Conservation (phyloP, 1,284 basidiomycete species). For the Ustilago nuda region DNA sequence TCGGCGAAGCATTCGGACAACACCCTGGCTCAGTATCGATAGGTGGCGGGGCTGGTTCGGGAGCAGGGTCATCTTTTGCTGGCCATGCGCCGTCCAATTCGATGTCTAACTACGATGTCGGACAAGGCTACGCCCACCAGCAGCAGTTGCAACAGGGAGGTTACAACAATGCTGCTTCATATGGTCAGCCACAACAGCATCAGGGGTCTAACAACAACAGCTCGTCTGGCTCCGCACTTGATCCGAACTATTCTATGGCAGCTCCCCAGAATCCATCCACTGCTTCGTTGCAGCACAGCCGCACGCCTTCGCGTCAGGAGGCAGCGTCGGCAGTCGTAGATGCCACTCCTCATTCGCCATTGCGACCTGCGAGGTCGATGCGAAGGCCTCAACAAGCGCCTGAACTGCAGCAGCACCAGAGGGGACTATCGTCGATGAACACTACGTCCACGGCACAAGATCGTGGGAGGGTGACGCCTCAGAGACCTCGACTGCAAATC, state of each 20-base stretch:
- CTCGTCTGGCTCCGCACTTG: slow-evolving; percentile 45
- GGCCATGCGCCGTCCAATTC: slow-evolving; percentile 54
- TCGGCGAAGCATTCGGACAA: slow-evolving; percentile 44
- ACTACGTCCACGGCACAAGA: slow-evolving; percentile 24
- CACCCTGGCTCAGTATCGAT: slow-evolving; percentile 37
- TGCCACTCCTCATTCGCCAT: slow-evolving; percentile 32
- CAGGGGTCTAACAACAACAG: slow-evolving; percentile 28
- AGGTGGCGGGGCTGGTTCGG: slow-evolving; percentile 16
- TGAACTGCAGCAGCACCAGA: slow-evolving; percentile 14
- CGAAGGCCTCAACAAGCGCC: slow-evolving; percentile 52
- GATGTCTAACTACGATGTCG: slow-evolving; percentile 47
- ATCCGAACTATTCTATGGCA: slow-evolving; percentile 19
- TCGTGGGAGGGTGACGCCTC: slow-evolving; percentile 14
- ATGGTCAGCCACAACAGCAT: slow-evolving; percentile 14
- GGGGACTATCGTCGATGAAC: slow-evolving; percentile 18
- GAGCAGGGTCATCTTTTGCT: slow-evolving; percentile 45
- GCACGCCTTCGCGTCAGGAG: slow-evolving; percentile 20
- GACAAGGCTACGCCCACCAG: slow-evolving; percentile 14
- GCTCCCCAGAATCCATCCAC: slow-evolving; percentile 13
- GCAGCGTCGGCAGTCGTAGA: slow-evolving; percentile 1
- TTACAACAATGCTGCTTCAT: slow-evolving; percentile 7
- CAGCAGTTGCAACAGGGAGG: slow-evolving; percentile 12
- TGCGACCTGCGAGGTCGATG: slow-evolving; percentile 54
- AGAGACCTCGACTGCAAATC: slow-evolving; percentile 40
- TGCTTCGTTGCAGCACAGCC: slow-evolving; percentile 8